phyloP scores from a whole-genome alignment of 2,329 filamentous ascomycete genomes.

The Polychaeton citri region DNA sequence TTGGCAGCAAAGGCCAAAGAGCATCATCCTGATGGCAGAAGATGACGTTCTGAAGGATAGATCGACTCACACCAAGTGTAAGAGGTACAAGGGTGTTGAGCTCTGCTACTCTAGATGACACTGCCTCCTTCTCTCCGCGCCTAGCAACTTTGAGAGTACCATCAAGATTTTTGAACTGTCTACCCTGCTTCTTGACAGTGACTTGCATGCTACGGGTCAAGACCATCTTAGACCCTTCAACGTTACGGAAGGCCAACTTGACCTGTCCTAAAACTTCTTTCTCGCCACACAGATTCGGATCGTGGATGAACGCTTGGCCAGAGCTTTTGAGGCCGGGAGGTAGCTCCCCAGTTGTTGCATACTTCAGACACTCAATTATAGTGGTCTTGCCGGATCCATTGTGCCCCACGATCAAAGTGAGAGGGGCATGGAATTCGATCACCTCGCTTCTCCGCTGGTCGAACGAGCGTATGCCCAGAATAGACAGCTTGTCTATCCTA shows the following conservation, averaged over 20 bases:
- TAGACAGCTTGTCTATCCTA: conserved; percentile 78
- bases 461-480: conserved; percentile 79
- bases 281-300: conserved; percentile 82
- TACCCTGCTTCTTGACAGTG: conserved; percentile 66
- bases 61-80: conserved; percentile 76
- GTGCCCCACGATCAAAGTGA: conserved; percentile 92
- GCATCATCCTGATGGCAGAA: conserved; percentile 99
- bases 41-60: conserved; percentile 86
- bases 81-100: conserved; percentile 74
- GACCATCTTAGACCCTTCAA: conserved; percentile 66
- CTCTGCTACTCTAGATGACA: conserved; percentile 70
- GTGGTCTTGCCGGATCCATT: conserved; percentile 99
- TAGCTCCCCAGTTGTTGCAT: conserved; percentile 86
- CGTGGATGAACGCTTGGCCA: conserved; percentile 89
- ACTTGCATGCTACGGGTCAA: conserved; percentile 74
- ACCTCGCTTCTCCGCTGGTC: conserved; percentile 60
- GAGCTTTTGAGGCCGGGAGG: conserved; percentile 79
- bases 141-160: conserved; percentile 61
- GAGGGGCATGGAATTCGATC: conserved; percentile 77
- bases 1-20: conserved; percentile 89
- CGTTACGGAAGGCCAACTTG: conserved; percentile 73
- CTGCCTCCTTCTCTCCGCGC: conserved; percentile 63
- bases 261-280: conserved; percentile 85
- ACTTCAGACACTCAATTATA: conserved; percentile 97
- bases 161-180: conserved; percentile 73